Base-by-base conservation (phyloP, 73 alveolate genomes). In the Paramecium tetraurelia region DNA sequence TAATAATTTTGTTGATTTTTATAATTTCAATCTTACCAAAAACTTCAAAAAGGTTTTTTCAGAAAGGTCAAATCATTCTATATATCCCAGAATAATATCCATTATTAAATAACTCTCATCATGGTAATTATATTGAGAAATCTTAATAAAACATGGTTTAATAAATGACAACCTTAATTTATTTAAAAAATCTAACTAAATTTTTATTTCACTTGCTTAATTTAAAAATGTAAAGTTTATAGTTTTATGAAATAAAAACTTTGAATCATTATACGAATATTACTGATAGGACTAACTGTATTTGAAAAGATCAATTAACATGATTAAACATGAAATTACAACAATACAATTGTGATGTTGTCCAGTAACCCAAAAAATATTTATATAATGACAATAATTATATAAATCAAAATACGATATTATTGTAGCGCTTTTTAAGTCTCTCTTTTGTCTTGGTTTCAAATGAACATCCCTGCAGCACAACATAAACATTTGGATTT, bases 391-490 rank as follows among this genome's bases (percentile, higher is more conserved):
- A 53, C 2, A 53, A 53, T 53, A 53, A 48, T 53, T 53, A 53
- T 16, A 53, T 53, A 63, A 72, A n/a, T 80, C 90, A 80, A 46
- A 80, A 80, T 20, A 80, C 24, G 0, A 46, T 35, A 80, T 80
- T 80, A 24, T 24, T 48, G 16, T 27, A 80, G 48, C 57, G 48
- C 16, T 80, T 80, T 46, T 80, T 80, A n/a, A 80, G 46, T 24
- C 57, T 80, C 24, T 80, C 90, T 46, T 80, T 41, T 20, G 70
- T 80, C 11, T 80, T 80, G 6, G 46, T 80, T 21, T 80, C 90
- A 21, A 80, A 20, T 40, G 27, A 40, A 7, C 76, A 24, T 20
- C 90, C 90, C 22, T 80, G 27, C 46, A 80, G 21, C 4, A 80
- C 57, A 22, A 80, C 70, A 31, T 18, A 46, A 12, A 80, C 57